These are phyloP conservation scores for Hyaloscypha variabilis DNA, from an alignment of 495 filamentous ascomycete genomes.

Conservation along the genomic window DNA sequence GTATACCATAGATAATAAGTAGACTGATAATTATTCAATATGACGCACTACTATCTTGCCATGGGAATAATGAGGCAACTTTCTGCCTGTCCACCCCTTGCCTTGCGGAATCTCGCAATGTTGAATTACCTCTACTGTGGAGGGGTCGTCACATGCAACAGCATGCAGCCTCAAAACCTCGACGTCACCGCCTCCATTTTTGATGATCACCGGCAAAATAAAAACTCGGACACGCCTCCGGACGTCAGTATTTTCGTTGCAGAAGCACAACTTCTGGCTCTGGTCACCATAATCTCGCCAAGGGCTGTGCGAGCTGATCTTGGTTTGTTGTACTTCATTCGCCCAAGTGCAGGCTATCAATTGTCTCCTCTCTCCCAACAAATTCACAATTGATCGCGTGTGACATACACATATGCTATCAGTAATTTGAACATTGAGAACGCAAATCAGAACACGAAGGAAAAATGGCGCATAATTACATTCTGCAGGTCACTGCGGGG, in stretches of 20 bases:
- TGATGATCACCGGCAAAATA: conserved; percentile 8
- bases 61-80: neutral
- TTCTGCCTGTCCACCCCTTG: neutral
- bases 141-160: neutral
- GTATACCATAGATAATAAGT: neutral
- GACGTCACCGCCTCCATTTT: conserved; percentile 3
- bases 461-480: conserved; percentile 64
- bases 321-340: neutral
- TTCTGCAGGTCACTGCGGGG: conserved; percentile 75
- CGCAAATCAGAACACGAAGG: neutral
- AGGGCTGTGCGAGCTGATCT: neutral
- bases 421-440: neutral
- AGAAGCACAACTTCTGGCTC: neutral
- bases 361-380: neutral
- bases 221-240: neutral
- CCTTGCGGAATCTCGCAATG: too few relatives aligned
- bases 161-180: neutral
- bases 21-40: neutral
- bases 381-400: neutral
- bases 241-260: neutral
- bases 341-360: neutral
- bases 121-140: too few relatives aligned
- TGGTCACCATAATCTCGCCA: neutral
- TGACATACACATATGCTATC: neutral
- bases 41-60: neutral